Conservation (phyloP, 2,329 filamentous ascomycete species). For the Cladosporium oxysporum region DNA sequence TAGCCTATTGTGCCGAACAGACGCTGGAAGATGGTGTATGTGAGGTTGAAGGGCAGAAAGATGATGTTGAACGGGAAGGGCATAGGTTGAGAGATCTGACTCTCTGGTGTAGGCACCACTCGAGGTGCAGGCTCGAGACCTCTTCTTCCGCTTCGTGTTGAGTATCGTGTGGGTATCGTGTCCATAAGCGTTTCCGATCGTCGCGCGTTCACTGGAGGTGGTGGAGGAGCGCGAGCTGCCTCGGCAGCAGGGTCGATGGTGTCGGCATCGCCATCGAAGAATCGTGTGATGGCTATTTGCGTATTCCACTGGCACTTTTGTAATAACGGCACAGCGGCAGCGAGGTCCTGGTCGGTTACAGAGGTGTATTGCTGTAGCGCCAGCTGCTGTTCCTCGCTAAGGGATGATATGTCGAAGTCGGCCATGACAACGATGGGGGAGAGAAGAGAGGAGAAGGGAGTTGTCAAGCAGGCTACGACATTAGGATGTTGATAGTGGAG, state of each 20-base stretch:
- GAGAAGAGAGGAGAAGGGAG: background rate
- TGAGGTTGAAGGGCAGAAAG: constrained; percentile 76
- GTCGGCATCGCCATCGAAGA: constrained; percentile 96
- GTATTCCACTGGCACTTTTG: constrained; percentile 95
- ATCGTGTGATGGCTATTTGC: constrained; percentile 92
- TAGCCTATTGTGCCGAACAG: constrained; percentile 73
- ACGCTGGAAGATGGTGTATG: constrained; percentile 71
- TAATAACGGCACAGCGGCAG: constrained; percentile 76
- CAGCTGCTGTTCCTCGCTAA: constrained; percentile 76
- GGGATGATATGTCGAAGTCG: constrained; percentile 62
- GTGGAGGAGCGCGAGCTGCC: constrained; percentile 64
- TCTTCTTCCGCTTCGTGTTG: constrained; percentile 22
- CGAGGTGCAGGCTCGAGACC: constrained; percentile 73
- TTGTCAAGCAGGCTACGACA: background rate
- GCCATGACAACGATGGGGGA: constrained; percentile 41
- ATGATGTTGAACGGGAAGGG: constrained; percentile 76
- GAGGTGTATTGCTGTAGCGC: constrained; percentile 85
- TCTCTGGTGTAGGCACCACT: constrained; percentile 74
- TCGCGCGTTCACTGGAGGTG: constrained; percentile 60
- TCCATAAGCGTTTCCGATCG: constrained; percentile 71
- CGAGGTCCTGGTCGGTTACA: constrained; percentile 79
- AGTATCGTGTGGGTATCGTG: constrained; percentile 46
- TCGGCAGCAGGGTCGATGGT: constrained; percentile 78
- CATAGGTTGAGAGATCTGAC: constrained; percentile 66
- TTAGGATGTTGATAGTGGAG: background rate